phyloP scores from a whole-genome alignment of 345 rosid genomes.

The Diplotaxis tenuifolia region DNA sequence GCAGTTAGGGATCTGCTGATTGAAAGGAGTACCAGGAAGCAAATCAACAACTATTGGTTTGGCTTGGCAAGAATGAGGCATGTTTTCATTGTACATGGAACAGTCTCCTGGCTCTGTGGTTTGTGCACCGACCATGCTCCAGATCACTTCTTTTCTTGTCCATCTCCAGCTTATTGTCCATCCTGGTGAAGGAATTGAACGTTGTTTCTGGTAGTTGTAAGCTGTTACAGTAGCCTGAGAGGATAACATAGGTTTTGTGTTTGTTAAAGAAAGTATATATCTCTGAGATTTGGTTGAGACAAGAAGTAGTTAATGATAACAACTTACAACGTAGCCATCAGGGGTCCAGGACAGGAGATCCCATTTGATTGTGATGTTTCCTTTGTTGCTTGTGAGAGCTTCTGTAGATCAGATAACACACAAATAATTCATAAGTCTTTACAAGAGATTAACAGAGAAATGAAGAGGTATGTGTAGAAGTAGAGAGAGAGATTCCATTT shows the following conservation, averaged over 20 bases:
- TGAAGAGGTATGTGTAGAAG: neutral
- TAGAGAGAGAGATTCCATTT: constrained; percentile 37
- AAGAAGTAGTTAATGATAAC: neutral
- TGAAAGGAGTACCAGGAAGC: constrained; percentile 48
- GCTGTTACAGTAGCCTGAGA: constrained; percentile 71
- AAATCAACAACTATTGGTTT: constrained; percentile 53
- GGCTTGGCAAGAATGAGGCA: constrained; percentile 53
- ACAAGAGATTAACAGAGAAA: constrained; percentile 2
- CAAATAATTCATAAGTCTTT: neutral
- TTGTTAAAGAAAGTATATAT: neutral
- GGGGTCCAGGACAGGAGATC: constrained; percentile 80
- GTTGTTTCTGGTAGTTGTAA: constrained; percentile 72
- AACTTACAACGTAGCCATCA: constrained; percentile 90
- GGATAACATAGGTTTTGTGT: neutral
- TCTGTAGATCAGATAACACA: neutral
- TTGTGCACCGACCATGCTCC: constrained; percentile 53
- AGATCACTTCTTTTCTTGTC: constrained; percentile 62
- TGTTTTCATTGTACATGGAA: constrained; percentile 46
- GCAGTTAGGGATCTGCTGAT: constrained; percentile 62
- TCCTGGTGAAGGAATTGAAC: constrained; percentile 59
- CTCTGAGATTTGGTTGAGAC: neutral
- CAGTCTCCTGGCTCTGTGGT: constrained; percentile 66
- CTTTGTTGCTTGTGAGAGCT: constrained; percentile 55
- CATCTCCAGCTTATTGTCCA: constrained; percentile 71
- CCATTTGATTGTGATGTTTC: constrained; percentile 91